Base-by-base conservation (phyloP, 1,139 yeast species). In the Kluyveromyces sp. region DNA sequence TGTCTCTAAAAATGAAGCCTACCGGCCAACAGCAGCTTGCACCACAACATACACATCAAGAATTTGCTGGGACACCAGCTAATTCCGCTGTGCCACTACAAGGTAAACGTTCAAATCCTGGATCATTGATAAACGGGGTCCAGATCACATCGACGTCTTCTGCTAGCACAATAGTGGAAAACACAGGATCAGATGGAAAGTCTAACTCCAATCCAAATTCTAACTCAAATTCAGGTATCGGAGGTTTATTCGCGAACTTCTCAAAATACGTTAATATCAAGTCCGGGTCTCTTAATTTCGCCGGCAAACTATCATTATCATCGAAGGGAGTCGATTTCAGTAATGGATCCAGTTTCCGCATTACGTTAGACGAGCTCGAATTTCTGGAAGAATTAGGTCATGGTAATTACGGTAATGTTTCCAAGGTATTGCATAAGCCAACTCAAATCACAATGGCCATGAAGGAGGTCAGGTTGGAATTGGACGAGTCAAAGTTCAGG, bases 361-460 rank as follows among this genome's bases (percentile, higher is more conserved):
- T 94, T 37, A 83, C 95, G 2, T 72, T 88, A 45, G 95, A 87
- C 54, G 95, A 89, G 60, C 70, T 92, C 49, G 94, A 88, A 58
- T 77, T 83, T 50, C 61, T 81, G 33, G 95, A 84, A 42, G 97
- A 89, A 64, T 68, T 92, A 40, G 98, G 98, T 2, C 77, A 89
- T 42, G 98, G 98, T 9, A 92, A 92, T 66, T 92, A 92, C 62
- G 98, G 97, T 44, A 85, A 94, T 1, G 98, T 92, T 15, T 79
- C 88, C 28, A 88, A 88, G 64, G 97, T 89, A 1, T 67, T 86
- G 41, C 96, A 92, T 65, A 86, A 83, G 59, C 96, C 97, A n/a
- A 88, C 96, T 0, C 85, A 88, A 19, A 85, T 88, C 19, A 67
- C 80, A 18, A 87, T 92, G 96, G 97, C 97, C 2, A 87, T 92